phyloP scores from a whole-genome alignment of 345 rosid genomes.

The Erysimum cheiranthoides region DNA sequence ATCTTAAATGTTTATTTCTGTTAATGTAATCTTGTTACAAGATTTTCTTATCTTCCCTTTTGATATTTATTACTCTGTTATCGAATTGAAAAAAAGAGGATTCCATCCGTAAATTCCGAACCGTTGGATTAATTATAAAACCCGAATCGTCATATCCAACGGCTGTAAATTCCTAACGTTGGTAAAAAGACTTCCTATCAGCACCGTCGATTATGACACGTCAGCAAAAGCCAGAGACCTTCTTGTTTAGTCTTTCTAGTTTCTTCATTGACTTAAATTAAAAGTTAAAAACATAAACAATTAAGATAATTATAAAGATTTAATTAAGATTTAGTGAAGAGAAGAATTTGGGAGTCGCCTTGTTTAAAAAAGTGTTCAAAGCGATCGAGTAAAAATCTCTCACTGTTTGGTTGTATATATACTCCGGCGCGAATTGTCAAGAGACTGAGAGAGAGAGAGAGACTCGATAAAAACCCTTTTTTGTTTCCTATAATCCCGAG shows the following conservation, averaged over 20 bases:
- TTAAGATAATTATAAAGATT: background rate
- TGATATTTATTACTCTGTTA: background rate
- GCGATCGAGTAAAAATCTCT: constrained; percentile 4
- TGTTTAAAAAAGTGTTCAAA: constrained; percentile 19
- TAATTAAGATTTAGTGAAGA: background rate
- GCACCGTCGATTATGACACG: background rate
- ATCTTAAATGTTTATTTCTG: background rate
- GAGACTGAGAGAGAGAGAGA: background rate
- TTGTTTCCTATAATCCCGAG: constrained; percentile 14
- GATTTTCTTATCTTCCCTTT: constrained; percentile 4
- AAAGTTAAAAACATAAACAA: background rate
- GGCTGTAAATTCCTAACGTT: background rate
- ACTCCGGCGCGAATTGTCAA: constrained; percentile 36
- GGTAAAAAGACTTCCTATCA: background rate
- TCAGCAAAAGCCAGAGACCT: constrained; percentile 14
- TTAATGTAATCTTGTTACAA: constrained; percentile 4
- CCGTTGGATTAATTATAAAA: background rate
- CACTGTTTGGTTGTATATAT: constrained; percentile 20
- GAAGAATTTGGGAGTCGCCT: background rate
- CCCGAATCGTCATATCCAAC: background rate
- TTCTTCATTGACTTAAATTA: constrained; percentile 13
- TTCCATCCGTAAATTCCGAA: background rate
- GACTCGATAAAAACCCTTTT: background rate
- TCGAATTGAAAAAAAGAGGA: background rate
- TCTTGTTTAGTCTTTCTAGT: background rate